Evolutionary conservation across 2,329 filamentous ascomycete species (phyloP), one percentile per base, ranked within the genome.

Genomic region (Talaromyces sp.): DNA sequence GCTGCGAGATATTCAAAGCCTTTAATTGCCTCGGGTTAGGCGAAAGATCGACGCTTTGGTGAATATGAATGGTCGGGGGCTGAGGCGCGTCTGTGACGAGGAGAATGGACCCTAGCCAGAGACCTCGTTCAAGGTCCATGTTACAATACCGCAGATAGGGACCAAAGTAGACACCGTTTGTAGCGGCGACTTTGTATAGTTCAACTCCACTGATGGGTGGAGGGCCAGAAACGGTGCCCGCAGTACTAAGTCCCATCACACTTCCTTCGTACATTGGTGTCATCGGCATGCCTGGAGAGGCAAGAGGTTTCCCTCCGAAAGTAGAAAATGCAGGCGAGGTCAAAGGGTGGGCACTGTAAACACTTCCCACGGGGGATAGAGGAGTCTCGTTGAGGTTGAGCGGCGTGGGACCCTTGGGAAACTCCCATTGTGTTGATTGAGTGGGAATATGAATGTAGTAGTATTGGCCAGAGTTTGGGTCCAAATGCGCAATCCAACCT

Each of bases 381-480:
- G 94, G 94, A 16, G 87, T 83, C 14, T 90, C 85, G 63, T 96
- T 92, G 65, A 96, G 85, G 65, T 91, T 90, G 59, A 97, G 82
- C 0, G 94, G 94, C 28, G 92, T 96, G 0, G 93, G 93, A 0
- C 94, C 94, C 77, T 97, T 98, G 31, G 95, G 95, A 68, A 98
- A 98, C 71, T 99, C 95, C 95, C 95, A 99, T 73, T 99, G 95
- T 0, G 95, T 99, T 2, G 93, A 92, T 73, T 98, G 95, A 0
- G 91, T 93, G 1, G 93, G 90, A 33, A 99, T 83, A 74, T 99
- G 95, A 63, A 99, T 99, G 72, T 99, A 99, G 76, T 99, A 99
- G 76, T 98, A 99, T 72, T 98, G 94, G 1, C 95, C 95, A 2
- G 94, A 98, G 72, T 90, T 96, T 67, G 92, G 90, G 73, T 99